Evolutionary conservation across 2,329 filamentous ascomycete species (phyloP).

Genomic region (Juglanconis oblonga): DNA sequence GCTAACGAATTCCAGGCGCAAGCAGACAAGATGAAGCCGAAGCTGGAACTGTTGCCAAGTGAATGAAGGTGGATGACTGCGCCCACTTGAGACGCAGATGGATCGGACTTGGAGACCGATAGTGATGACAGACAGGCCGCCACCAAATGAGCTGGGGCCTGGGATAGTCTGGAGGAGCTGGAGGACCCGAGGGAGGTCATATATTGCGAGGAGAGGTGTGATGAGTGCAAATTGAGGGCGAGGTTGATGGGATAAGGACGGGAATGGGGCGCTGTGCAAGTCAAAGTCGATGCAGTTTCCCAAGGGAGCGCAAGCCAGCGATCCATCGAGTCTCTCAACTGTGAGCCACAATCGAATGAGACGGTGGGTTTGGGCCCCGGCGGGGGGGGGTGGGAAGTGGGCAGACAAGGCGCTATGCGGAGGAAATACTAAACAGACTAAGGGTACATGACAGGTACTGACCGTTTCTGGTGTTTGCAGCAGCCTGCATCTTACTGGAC

Average conservation of each 20-base stretch:
- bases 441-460: constrained; percentile 10
- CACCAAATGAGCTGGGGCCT: not conserved
- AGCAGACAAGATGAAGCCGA: constrained; percentile 6
- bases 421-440: too few relatives aligned
- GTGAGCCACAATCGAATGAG: not conserved
- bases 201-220: not conserved
- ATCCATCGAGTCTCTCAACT: not conserved
- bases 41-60: not conserved
- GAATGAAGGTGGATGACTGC: not conserved
- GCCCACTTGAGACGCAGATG: constrained; percentile 5
- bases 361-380: too few relatives aligned
- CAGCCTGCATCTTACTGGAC: constrained; percentile 19
- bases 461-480: constrained; percentile 16
- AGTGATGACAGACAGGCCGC: not conserved
- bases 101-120: not conserved
- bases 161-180: not conserved
- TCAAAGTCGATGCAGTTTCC: not conserved
- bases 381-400: not conserved
- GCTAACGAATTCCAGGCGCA: not conserved
- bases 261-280: too few relatives aligned
- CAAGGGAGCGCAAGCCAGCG: too few relatives aligned
- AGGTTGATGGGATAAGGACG: too few relatives aligned
- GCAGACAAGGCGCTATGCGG: not conserved
- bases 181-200: not conserved
- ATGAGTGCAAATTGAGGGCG: not conserved